Base-by-base conservation (phyloP, 2,329 filamentous ascomycete species). In the Aspergillus neoniger region DNA sequence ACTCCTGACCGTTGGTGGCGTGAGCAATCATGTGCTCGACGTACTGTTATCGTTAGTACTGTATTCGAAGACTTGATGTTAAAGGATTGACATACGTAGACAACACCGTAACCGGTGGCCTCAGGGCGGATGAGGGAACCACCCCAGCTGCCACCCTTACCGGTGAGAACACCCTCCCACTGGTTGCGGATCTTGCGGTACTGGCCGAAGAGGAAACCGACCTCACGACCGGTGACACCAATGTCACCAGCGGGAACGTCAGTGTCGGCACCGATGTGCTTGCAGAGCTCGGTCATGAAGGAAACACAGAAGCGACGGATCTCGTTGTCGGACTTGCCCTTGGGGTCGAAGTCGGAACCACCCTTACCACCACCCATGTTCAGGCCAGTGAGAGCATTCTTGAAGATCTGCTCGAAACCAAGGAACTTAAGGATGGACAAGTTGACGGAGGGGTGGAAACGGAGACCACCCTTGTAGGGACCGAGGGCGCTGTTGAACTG, bases 321-420 rank as follows among this genome's bases (percentile, higher is more conserved):
- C 86, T 98, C 95, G 78, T 88, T 91, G 81, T 99, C 93, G 58
- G 89, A 91, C 87, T 97, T 98, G 83, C 92, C 93, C 87, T 98
- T 99, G 79, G 95, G 95, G 81, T 98, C 92, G 79, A 99, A 98
- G 84, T 98, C 95, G 77, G 94, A 89, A 74, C 95, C 95, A 81
- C 95, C 95, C 85, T 98, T 98, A 75, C 91, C 95, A 82, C 95
- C 95, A 68, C 95, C 95, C 88, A 99, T 97, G 83, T 87, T 91
- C 74, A 96, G 82, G 75, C 95, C 95, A 64, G 95, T 98, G 70
- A 98, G 83, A 69, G 95, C 95, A 91, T 98, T 98, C 87, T 98
- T 98, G 86, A 98, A 98, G 82, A 94, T 96, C 83, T 98, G 95
- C 88, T 99, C 95, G 74, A 98, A 98, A 68, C 94, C 95, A 75